phyloP scores from a whole-genome alignment of 371 early-diverging fungal genomes.

The Mycotypha africana region DNA sequence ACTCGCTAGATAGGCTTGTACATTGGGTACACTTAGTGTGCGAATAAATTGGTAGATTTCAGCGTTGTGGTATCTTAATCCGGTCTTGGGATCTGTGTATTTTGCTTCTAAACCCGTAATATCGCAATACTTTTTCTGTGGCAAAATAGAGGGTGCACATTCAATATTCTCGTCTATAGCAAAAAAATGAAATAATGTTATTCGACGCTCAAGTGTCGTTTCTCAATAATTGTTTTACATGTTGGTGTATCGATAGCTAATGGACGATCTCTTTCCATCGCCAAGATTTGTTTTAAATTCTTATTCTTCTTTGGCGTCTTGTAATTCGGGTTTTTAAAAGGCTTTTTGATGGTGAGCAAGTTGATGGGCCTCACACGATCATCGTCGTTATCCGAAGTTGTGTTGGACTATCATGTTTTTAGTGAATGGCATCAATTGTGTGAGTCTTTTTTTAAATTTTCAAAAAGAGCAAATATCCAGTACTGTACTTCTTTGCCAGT shows the following conservation, averaged over 20 bases:
- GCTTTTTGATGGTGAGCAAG: slow-evolving; percentile 29
- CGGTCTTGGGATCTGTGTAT: slow-evolving; percentile 88
- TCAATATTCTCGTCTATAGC: slow-evolving; percentile 72
- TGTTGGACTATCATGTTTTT: too few relatives aligned
- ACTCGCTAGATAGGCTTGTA: slow-evolving; percentile 78
- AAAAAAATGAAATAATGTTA: background rate
- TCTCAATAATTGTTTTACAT: slow-evolving; percentile 33
- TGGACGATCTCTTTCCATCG: slow-evolving; percentile 62
- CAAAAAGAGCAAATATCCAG: too few relatives aligned
- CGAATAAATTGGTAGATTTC: slow-evolving; percentile 80
- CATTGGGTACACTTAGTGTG: slow-evolving; percentile 63
- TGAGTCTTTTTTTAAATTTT: too few relatives aligned
- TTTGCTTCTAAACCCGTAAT: slow-evolving; percentile 80
- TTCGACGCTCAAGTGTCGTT: too few relatives aligned
- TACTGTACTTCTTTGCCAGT: too few relatives aligned
- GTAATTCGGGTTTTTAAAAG: slow-evolving; percentile 70
- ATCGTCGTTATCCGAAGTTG: slow-evolving; percentile 16
- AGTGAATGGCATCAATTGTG: too few relatives aligned
- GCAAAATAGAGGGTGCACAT: slow-evolving; percentile 77
- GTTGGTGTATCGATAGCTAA: slow-evolving; percentile 65
- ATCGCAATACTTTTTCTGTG: slow-evolving; percentile 89
- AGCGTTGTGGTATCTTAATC: slow-evolving; percentile 75
- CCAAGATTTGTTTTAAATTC: slow-evolving; percentile 74
- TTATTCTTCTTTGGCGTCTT: slow-evolving; percentile 64
- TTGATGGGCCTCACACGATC: slow-evolving; percentile 28